These are phyloP conservation scores for Annona cherimola DNA, from an alignment of 164 flowering plant genomes.

Conservation along the genomic window DNA sequence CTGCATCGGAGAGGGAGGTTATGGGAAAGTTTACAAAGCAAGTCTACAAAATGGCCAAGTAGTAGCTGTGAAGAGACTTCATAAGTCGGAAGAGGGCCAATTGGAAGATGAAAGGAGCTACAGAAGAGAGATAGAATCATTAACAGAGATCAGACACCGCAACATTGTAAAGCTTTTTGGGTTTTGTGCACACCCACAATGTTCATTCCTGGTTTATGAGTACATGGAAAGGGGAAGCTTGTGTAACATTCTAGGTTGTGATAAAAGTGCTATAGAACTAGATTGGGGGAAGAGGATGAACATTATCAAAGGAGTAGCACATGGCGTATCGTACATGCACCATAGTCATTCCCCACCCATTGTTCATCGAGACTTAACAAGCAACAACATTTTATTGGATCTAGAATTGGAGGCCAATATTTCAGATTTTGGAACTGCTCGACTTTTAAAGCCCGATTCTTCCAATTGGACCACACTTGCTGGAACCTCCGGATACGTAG, in stretches of 20 bases:
- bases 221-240: constrained; percentile 47
- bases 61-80: too few relatives aligned
- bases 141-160: too few relatives aligned
- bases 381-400: not conserved
- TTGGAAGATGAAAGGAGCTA: too few relatives aligned
- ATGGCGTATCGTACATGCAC: constrained; percentile 51
- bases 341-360: constrained; percentile 6
- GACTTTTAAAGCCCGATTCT: not conserved
- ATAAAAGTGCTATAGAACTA: constrained; percentile 25
- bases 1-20: too few relatives aligned
- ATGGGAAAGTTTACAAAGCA: too few relatives aligned
- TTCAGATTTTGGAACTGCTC: not conserved
- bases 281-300: constrained; percentile 44
- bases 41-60: too few relatives aligned
- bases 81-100: too few relatives aligned
- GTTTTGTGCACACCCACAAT: not conserved
- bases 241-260: constrained; percentile 30
- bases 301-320: constrained; percentile 53
- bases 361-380: not conserved
- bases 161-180: constrained; percentile 33
- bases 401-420: not conserved
- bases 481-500: not conserved
- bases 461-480: not conserved
- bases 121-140: too few relatives aligned
- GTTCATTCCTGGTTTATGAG: not conserved